Evolutionary conservation across 257 asterid species (phyloP).

Genomic region (Nicotiana tomentosiformis): DNA sequence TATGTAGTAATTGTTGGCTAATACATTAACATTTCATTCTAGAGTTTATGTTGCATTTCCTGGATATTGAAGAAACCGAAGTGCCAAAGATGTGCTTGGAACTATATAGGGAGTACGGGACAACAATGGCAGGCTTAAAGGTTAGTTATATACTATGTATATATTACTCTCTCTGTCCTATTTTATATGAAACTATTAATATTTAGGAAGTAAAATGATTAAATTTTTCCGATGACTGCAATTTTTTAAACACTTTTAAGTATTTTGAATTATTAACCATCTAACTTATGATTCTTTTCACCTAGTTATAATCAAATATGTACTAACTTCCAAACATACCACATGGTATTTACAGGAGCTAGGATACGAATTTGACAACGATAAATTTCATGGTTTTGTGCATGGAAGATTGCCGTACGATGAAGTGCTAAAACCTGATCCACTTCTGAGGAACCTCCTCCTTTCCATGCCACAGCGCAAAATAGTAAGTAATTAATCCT

Average conservation of each 20-base stretch:
- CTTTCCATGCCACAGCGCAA: constrained; percentile 75
- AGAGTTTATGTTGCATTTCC: constrained; percentile 70
- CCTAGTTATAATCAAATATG: too few relatives aligned
- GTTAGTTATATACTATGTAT: constrained; percentile 16
- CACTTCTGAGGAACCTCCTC: constrained; percentile 58
- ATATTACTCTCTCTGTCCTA: too few relatives aligned
- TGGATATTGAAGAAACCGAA: constrained; percentile 61
- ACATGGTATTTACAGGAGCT: constrained; percentile 32
- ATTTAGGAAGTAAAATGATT: too few relatives aligned
- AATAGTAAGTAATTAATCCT: constrained; percentile 42
- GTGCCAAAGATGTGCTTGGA: constrained; percentile 79
- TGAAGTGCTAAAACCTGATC: constrained; percentile 66
- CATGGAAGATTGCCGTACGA: constrained; percentile 78
- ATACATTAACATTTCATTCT: not conserved
- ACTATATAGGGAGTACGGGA: constrained; percentile 73
- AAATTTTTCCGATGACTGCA: too few relatives aligned
- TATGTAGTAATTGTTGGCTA: not conserved
- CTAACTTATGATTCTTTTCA: too few relatives aligned
- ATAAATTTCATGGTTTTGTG: constrained; percentile 72
- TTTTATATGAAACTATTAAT: too few relatives aligned
- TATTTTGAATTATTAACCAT: too few relatives aligned
- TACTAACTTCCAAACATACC: too few relatives aligned
- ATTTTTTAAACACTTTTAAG: too few relatives aligned
- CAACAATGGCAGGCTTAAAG: constrained; percentile 96
- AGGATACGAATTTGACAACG: constrained; percentile 73